These are phyloP conservation scores for Lindgomyces ingoldianus DNA, from an alignment of 495 filamentous ascomycete genomes.

Conservation along the genomic window DNA sequence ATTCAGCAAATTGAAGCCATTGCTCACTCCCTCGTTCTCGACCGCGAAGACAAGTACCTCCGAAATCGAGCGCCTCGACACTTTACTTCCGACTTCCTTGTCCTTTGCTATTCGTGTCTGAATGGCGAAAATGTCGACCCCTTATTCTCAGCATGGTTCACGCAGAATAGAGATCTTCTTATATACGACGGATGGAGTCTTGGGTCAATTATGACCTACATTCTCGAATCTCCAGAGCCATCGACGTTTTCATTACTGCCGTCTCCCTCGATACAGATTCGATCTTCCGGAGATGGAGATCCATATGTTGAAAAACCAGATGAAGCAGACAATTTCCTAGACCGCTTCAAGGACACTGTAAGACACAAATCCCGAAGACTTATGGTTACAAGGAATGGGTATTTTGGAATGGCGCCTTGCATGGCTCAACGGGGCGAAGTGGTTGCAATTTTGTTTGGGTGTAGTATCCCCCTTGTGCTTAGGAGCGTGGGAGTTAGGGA, in stretches of 20 bases:
- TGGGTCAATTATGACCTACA: no score
- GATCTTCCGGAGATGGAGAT: background rate
- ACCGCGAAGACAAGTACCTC: conserved; percentile 26
- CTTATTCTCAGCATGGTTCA: background rate
- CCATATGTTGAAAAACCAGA: background rate
- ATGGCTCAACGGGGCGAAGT: conserved; percentile 12
- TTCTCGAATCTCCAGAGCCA: no score
- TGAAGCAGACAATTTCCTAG: conserved; percentile 5
- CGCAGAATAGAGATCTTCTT: background rate
- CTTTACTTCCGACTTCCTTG: conserved; percentile 12
- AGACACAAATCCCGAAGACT: conserved; percentile 17
- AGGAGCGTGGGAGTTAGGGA: conserved; percentile 12
- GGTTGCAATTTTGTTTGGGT: conserved; percentile 20
- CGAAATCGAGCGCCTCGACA: background rate
- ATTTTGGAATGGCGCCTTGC: conserved; percentile 24
- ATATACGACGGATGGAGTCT: background rate
- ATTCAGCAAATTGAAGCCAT: background rate
- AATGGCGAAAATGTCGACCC: background rate
- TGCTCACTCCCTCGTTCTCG: conserved; percentile 11
- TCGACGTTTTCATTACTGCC: background rate
- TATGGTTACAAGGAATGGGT: conserved; percentile 9
- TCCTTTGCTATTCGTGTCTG: conserved; percentile 2
- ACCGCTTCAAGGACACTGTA: conserved; percentile 19
- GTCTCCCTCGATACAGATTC: background rate
- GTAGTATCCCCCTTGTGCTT: conserved; percentile 22